These are phyloP conservation scores for Talaromyces piceae DNA, from an alignment of 2,329 filamentous ascomycete genomes.

Conservation along the genomic window DNA sequence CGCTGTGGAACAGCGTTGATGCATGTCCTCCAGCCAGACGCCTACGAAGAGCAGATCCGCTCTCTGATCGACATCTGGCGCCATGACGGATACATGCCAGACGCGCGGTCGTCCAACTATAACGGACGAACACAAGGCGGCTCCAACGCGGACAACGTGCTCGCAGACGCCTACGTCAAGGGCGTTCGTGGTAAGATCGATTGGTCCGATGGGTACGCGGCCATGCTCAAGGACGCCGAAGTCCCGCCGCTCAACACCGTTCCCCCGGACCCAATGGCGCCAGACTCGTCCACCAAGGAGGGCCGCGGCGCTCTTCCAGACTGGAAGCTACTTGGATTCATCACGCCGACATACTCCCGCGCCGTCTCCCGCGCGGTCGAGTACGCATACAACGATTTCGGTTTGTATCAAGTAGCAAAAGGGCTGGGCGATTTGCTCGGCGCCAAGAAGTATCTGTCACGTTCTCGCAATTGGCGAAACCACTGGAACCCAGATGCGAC, in stretches of 20 bases:
- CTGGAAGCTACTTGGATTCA: slow-evolving; percentile 65
- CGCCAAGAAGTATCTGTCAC: slow-evolving; percentile 51
- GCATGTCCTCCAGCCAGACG: slow-evolving; percentile 57
- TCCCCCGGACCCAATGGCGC: slow-evolving; percentile 45
- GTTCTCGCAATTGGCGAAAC: slow-evolving; percentile 61
- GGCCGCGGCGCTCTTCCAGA: slow-evolving; percentile 63
- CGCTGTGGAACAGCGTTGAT: slow-evolving; percentile 62
- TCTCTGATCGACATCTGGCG: slow-evolving; percentile 65
- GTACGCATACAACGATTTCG: slow-evolving; percentile 72
- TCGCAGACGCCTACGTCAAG: slow-evolving; percentile 62
- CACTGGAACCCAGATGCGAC: slow-evolving; percentile 56
- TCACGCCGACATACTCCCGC: slow-evolving; percentile 63
- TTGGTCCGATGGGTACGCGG: slow-evolving; percentile 63
- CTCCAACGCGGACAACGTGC: slow-evolving; percentile 63
- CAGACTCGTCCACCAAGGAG: slow-evolving; percentile 61
- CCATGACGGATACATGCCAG: slow-evolving; percentile 63
- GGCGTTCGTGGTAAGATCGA: slow-evolving; percentile 55
- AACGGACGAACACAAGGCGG: slow-evolving; percentile 69
- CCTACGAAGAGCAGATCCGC: slow-evolving; percentile 59
- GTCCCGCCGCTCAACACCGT: slow-evolving; percentile 60
- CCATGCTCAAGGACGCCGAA: slow-evolving; percentile 65
- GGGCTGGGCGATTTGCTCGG: slow-evolving; percentile 49
- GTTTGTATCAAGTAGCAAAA: slow-evolving; percentile 56
- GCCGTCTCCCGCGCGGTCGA: slow-evolving; percentile 67
- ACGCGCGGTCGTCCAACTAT: slow-evolving; percentile 66